Evolutionary conservation across 169 alveolate species (phyloP), one percentile per base, ranked within the genome.

Genomic region (Plasmodium sp.): DNA sequence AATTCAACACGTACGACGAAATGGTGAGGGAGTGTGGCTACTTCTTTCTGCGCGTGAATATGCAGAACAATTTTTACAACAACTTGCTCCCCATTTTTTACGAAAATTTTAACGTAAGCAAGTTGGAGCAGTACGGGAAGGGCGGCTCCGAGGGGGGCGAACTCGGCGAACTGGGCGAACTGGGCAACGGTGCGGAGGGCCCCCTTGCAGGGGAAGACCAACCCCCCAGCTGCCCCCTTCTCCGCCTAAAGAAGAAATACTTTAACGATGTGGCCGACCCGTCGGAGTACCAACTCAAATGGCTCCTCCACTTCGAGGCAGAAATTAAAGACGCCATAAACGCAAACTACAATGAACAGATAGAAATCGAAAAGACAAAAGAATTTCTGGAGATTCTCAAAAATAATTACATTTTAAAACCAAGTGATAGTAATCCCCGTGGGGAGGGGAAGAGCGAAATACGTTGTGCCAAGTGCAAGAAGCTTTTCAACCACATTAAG

Each of bases 1-100:
- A 90, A 81, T 90, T 56, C 82, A 79, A 90, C 48, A 90, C 94
- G 41, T 90, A 90, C 34, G 94, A 90, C 48, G 94, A 90, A 39
- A 58, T 90, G 90, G 41, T 74, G n/a, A 90, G 94, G 62, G 94
- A 90, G 72, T 90, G 94, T 81, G 94, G 94, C 16, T 54, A 90
- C 75, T 90, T 90, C 45, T 90, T 62, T 51, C 74, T 90, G 18
- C 62, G 94, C 31, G 94, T 90, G 0, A 90, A 90, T 34, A n/a
- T 90, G 74, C 56, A 80, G 18, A 90, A 90, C 33, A 71, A 41
- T 14, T 81, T 80, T 27, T 71, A 56, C 72, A 79, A 34, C 3
- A 90, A 90, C 34, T 51, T 90, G 31, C 80, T 67, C 34, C 94
- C 94, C 12, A 41, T 81, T 36, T 90, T 80, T 90, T 90, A 90